Base-by-base conservation (phyloP, 805 yeast species). In the Candida germanica region DNA sequence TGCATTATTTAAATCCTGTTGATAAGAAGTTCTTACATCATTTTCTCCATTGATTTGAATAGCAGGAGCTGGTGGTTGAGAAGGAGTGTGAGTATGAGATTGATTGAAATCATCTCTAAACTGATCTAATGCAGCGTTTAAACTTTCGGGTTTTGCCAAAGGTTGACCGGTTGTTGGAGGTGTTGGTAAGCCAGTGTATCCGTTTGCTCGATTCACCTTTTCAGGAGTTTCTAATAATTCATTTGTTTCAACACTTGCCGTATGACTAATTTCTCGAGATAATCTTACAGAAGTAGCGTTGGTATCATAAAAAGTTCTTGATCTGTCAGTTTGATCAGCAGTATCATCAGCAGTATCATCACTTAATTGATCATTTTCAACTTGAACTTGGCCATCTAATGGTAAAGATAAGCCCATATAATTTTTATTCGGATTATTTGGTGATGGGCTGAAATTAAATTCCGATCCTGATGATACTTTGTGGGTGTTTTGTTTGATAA, bases 51-150 rank as follows among this genome's bases (percentile, higher is more conserved):
- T 13, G 21, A 39, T 21, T 21, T 32, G 33, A 11, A 35, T 29
- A 6, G 26, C 25, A 11, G 40, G 40, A 32, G 19, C 17, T 10
- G 29, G 4, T 13, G 26, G 8, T 6, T 23, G 21, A 14, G 39
- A 10, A 48, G 48, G 19, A 32, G 29, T 29, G 21, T 39, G 32
- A 28, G 35, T 29, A 14, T 18, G 19, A 17, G 39, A 37, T 10
- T 45, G 42, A 19, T 49, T 51, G 2, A 59, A 43, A 18, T 64
- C 68, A 17, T 48, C 40, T 33, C 48, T 61, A 34, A 59, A 51
- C 9, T 42, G 59, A 14, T 53, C 55, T 24, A 62, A 53, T 2
- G 59, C 58, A 5, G 50, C 33, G 4, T 59, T 51, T 26, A 63
- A 44, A 35, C 59, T 46, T 26, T 49, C 33, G 8, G 16, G 25